Evolutionary conservation across 2,329 filamentous ascomycete species (phyloP).

Genomic region (Rosellinia necatrix): DNA sequence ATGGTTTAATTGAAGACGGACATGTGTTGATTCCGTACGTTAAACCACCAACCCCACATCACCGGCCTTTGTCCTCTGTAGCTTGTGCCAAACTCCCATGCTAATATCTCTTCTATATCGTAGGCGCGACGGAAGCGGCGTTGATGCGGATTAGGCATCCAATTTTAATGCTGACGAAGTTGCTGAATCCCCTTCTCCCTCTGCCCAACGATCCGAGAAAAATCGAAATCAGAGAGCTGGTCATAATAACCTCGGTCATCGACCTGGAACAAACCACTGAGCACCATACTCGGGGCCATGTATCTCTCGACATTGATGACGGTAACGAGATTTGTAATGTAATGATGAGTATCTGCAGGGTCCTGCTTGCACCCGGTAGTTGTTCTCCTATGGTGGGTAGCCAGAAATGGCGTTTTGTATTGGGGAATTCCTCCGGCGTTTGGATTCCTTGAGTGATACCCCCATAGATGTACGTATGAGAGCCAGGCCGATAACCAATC

Average conservation of each 20-base stretch:
- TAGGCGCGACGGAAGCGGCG: conserved; percentile 28
- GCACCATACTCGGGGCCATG: background rate
- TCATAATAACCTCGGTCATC: background rate
- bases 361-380: too few species aligned
- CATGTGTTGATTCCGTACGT: conserved; percentile 69
- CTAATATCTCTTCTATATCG: conserved; percentile 6
- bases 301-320: background rate
- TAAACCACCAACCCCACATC: conserved; percentile 45
- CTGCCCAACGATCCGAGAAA: background rate
- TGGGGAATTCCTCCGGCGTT: conserved; percentile 2
- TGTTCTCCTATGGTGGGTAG: too few species aligned
- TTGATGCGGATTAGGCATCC: conserved; percentile 27
- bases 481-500: background rate
- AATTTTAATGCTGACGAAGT: background rate
- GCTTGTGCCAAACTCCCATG: background rate
- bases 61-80: conserved; percentile 39
- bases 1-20: conserved; percentile 65
- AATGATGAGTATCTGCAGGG: too few species aligned
- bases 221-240: background rate
- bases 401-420: conserved; percentile 1
- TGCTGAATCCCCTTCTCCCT: background rate
- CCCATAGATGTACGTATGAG: background rate
- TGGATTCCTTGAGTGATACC: conserved; percentile 6
- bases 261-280: background rate
- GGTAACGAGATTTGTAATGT: background rate